Percentiles rank a stretch among this genome's conserved stretches.
phyloP scores from a whole-genome alignment of 768 basidiomycete species.

The Tricholoma sp. region DNA sequence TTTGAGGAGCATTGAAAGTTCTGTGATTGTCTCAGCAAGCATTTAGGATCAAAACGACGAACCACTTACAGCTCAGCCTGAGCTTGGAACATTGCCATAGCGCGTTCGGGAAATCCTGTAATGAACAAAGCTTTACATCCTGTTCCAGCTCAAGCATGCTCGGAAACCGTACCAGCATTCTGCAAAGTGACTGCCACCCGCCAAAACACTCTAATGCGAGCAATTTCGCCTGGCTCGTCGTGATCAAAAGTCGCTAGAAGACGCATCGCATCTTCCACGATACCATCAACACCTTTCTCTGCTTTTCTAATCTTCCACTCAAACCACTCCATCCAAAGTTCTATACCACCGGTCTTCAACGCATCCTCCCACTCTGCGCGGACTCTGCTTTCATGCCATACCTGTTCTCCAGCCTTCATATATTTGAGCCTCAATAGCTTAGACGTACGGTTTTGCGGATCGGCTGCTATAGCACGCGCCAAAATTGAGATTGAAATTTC shows the following conservation, averaged over 20 bases:
- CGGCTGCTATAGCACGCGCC: constrained; percentile 53
- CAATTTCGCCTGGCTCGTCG: constrained; percentile 43
- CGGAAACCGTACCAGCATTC: constrained; percentile 51
- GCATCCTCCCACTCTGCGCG: constrained; percentile 67
- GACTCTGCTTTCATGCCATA: constrained; percentile 58
- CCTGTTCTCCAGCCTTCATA: constrained; percentile 66
- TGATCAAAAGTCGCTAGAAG: constrained; percentile 37
- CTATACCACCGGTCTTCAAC: constrained; percentile 44
- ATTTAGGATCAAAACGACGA: not conserved
- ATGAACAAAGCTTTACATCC: constrained; percentile 7
- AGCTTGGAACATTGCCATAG: constrained; percentile 76
- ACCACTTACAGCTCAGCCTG: constrained; percentile 71
- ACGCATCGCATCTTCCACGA: constrained; percentile 48
- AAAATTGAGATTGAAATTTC: constrained; percentile 71
- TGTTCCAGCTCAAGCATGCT: not conserved
- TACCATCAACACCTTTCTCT: constrained; percentile 42
- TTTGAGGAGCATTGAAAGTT: constrained; percentile 50
- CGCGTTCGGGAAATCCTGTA: constrained; percentile 68
- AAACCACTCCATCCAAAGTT: constrained; percentile 77
- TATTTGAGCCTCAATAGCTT: constrained; percentile 53
- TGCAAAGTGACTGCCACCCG: constrained; percentile 56
- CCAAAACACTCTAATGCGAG: constrained; percentile 65
- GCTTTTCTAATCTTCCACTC: constrained; percentile 63
- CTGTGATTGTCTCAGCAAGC: constrained; percentile 29
- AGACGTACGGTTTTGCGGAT: constrained; percentile 47